Conservation (phyloP, 1,284 basidiomycete genomes). For the Naganishia albida region DNA sequence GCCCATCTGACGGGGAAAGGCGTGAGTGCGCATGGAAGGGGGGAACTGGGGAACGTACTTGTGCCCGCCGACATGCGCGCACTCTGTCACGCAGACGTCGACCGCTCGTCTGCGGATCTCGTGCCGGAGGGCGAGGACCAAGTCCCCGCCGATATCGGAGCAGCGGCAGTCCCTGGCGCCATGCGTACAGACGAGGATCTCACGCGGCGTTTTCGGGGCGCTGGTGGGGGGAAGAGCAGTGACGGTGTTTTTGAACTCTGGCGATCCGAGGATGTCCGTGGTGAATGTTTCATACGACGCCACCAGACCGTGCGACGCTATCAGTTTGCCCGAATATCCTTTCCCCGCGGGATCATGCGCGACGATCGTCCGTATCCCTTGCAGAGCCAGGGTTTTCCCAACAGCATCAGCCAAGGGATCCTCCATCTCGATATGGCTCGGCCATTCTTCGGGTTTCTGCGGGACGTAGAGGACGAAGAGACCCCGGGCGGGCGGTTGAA, state of each 20-base stretch:
- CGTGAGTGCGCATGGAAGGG: constrained; percentile 8
- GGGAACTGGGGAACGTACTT: constrained; percentile 62
- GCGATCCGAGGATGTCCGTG: constrained; percentile 32
- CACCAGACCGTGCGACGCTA: constrained; percentile 42
- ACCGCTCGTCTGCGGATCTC: constrained; percentile 40
- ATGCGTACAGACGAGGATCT: constrained; percentile 73
- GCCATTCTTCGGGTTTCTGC: constrained; percentile 44
- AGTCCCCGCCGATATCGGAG: constrained; percentile 62
- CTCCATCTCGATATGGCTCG: constrained; percentile 44
- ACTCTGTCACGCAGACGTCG: constrained; percentile 60
- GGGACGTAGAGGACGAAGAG: constrained; percentile 46
- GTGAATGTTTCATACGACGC: constrained; percentile 36
- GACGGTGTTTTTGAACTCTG: constrained; percentile 26
- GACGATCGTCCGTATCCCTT: constrained; percentile 43
- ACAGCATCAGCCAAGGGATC: constrained; percentile 40
- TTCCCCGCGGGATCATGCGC: constrained; percentile 41
- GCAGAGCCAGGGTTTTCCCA: constrained; percentile 35
- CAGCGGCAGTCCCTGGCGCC: constrained; percentile 71
- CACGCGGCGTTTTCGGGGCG: constrained; percentile 25
- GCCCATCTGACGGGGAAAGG: constrained; percentile 61
- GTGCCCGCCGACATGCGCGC: constrained; percentile 81
- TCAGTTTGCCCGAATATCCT: constrained; percentile 42
- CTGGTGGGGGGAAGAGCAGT: not conserved
- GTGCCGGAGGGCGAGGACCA: constrained; percentile 48
- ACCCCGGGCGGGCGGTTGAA: constrained; percentile 37